phyloP scores from a whole-genome alignment of 495 filamentous ascomycete genomes.

The Tuber melanosporum region DNA sequence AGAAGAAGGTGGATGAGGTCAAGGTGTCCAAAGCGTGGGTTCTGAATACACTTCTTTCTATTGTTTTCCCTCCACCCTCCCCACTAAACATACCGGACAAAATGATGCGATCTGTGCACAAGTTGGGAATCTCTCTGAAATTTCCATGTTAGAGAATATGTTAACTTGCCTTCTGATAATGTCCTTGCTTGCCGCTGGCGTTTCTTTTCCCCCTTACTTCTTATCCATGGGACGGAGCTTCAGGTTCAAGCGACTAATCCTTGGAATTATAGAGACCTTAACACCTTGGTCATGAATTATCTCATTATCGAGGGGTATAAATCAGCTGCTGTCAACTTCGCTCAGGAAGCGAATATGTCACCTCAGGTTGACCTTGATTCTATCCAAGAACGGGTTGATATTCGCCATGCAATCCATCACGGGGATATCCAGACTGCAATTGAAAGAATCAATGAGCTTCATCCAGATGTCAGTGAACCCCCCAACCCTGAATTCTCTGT shows the following conservation, averaged over 20 bases:
- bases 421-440: conserved; percentile 82
- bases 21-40: conserved; percentile 86
- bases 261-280: conserved; percentile 68
- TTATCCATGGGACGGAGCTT: not conserved
- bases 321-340: conserved; percentile 87
- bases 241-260: conserved; percentile 4
- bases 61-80: conserved; percentile 7
- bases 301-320: conserved; percentile 93
- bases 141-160: conserved; percentile 74
- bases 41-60: conserved; percentile 11
- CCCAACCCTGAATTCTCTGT: conserved; percentile 14
- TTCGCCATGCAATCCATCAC: conserved; percentile 70
- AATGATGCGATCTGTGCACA: conserved; percentile 77
- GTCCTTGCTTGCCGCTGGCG: conserved; percentile 21
- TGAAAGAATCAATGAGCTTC: conserved; percentile 77
- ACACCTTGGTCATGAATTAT: conserved; percentile 93
- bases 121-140: conserved; percentile 99
- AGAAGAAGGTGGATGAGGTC: conserved; percentile 73
- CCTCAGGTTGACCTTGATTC: conserved; percentile 61
- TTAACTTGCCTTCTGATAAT: conserved; percentile 66
- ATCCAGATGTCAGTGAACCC: conserved; percentile 68
- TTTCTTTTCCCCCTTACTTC: conserved; percentile 19
- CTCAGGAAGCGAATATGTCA: conserved; percentile 81
- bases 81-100: conserved; percentile 36
- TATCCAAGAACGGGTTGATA: conserved; percentile 70